Evolutionary conservation across 805 yeast species (phyloP), one percentile per base, ranked within the genome.

Genomic region (Lachancea fermentati): DNA sequence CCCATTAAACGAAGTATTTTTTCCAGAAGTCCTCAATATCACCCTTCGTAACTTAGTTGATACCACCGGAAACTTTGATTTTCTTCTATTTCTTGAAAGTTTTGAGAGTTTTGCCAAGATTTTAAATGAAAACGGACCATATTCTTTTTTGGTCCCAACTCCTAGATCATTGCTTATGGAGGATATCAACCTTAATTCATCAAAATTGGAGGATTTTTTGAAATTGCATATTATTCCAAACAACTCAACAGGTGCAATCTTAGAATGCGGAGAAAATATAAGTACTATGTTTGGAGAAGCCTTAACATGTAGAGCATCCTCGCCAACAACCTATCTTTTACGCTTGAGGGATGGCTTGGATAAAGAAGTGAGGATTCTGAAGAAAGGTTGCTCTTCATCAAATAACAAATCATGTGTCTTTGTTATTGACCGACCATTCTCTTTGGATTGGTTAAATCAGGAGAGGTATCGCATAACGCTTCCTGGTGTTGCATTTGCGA

Each of bases 121-220:
- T 1, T 55, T 84, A 4, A 55, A 65, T 2, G 51, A 59, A 1
- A 55, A 67, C 17, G 62, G 57, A 19, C 60, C 67, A 36, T 71
- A 68, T 55, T 85, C 96, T 0, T 58, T 88, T n/a, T 60, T 89
- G 18, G 73, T 87, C 0, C 97, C 97, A 1, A 71, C 81, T 0
- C 63, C 75, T 2, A 70, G 71, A 13, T 76, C 87, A 0, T 57
- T 87, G 43, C 49, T 56, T 7, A 63, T 69, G 45, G 76, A 70
- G 26, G 81, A 76, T 48, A 69, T 74, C 39, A 71, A 76, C 19
- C 51, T 63, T 4, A 62, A 62, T 22, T 66, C 66, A 33, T 57
- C 62, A 1, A 66, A 69, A 13, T 58, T 86, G 24, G 67, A 68
- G 31, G 71, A 75, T 11, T 73, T 88, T 43, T 63, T 85, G 29